Conservation (phyloP, 176 grass and related monocot genomes). For the Chrysopogon serrulatus region DNA sequence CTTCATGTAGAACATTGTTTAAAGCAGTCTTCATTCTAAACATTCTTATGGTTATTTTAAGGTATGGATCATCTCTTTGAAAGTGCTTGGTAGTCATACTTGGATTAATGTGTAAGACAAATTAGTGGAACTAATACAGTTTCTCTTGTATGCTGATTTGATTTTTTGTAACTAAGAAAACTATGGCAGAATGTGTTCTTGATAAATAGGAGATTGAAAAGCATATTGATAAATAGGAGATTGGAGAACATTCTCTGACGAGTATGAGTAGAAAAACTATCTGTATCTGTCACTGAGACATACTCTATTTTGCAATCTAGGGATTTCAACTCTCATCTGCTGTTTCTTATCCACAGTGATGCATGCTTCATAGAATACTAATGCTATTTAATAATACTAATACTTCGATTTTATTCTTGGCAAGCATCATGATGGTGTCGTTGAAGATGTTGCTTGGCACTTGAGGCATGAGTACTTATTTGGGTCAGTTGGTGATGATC, state of each 20-base stretch:
- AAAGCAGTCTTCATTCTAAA: neutral
- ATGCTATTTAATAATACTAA: neutral
- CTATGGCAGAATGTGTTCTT: neutral
- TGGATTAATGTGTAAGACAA: neutral
- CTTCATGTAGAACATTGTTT: neutral
- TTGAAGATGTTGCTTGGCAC: slow-evolving; percentile 99
- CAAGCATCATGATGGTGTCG: slow-evolving; percentile 88
- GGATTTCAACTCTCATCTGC: neutral
- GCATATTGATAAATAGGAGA: no score
- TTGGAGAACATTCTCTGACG: no score
- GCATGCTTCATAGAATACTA: slow-evolving; percentile 6
- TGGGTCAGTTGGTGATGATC: slow-evolving; percentile 94
- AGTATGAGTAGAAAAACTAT: neutral
- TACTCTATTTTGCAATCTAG: neutral
- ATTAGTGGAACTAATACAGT: neutral
- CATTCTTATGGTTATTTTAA: neutral
- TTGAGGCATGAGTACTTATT: slow-evolving; percentile 89
- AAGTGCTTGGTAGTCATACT: neutral
- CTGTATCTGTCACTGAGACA: neutral
- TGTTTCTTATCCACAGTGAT: neutral
- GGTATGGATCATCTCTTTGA: neutral
- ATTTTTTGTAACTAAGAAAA: neutral
- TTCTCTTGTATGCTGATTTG: neutral
- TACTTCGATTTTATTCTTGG: slow-evolving; percentile 20
- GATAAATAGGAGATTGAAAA: slow-evolving; percentile 10